Conservation (phyloP, 371 early-diverging fungal genomes). For the Chytridium lagenaria region DNA sequence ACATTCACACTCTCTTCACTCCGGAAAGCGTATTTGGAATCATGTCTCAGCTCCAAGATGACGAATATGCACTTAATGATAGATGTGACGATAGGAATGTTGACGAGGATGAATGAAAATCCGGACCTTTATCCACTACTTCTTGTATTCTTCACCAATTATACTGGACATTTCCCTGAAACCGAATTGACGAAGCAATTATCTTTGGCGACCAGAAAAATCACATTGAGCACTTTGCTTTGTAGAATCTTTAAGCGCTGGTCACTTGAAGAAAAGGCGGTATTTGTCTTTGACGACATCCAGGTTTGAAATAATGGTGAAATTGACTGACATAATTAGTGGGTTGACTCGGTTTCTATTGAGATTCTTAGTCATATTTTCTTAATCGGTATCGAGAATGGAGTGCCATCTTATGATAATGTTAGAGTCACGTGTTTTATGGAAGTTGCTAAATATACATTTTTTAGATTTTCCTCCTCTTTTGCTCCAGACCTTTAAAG, state of each 20-base stretch:
- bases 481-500: neutral
- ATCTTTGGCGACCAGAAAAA: neutral
- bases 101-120: conserved; percentile 5
- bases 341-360: conserved; percentile 3
- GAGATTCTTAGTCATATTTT: neutral
- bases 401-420: neutral
- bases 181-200: neutral
- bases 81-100: too few species aligned
- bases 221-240: neutral
- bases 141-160: neutral
- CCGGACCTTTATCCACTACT: conserved; percentile 4
- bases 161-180: neutral
- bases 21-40: too few species aligned
- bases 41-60: too few species aligned
- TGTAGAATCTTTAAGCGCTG: neutral
- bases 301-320: conserved; percentile 14
- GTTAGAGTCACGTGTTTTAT: neutral
- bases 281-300: conserved; percentile 14
- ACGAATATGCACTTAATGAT: too few species aligned
- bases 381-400: neutral
- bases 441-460: too few species aligned
- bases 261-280: neutral
- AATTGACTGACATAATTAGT: neutral
- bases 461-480: neutral
- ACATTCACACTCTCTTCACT: too few species aligned